Conservation (phyloP, 192 early-diverging fungal genomes). For the Backusella liffmaniae region DNA sequence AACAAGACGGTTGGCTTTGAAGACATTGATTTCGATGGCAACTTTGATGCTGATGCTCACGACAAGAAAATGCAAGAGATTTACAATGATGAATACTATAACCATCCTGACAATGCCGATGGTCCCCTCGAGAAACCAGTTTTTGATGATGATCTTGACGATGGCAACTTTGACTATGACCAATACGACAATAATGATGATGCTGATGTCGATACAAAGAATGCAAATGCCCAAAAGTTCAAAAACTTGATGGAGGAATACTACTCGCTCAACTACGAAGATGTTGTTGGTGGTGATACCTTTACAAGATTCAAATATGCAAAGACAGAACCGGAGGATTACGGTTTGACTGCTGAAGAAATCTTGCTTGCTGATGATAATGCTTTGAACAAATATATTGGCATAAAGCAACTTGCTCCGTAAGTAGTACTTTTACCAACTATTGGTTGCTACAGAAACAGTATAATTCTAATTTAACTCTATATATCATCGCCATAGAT, state of each 20-base stretch:
- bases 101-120: conserved; percentile 38
- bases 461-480: background rate
- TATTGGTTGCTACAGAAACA: background rate
- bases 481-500: conserved; percentile 13
- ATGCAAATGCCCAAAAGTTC: conserved; percentile 43
- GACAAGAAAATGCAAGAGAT: conserved; percentile 82
- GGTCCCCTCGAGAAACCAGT: conserved; percentile 72
- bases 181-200: conserved; percentile 29
- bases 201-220: conserved; percentile 20
- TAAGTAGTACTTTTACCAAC: conserved; percentile 40
- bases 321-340: conserved; percentile 75
- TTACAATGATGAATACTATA: conserved; percentile 77
- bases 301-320: conserved; percentile 92
- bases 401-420: conserved; percentile 86
- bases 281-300: conserved; percentile 77
- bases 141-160: conserved; percentile 82
- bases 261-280: conserved; percentile 91
- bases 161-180: conserved; percentile 80
- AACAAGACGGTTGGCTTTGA: conserved; percentile 71
- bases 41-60: conserved; percentile 88
- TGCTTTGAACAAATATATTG: conserved; percentile 81
- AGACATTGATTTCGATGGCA: conserved; percentile 82
- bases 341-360: conserved; percentile 79
- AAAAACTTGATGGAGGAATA: conserved; percentile 84
- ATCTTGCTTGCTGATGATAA: conserved; percentile 89